phyloP scores from a whole-genome alignment of 805 yeast species.

The Saturnispora kantuleensis region DNA sequence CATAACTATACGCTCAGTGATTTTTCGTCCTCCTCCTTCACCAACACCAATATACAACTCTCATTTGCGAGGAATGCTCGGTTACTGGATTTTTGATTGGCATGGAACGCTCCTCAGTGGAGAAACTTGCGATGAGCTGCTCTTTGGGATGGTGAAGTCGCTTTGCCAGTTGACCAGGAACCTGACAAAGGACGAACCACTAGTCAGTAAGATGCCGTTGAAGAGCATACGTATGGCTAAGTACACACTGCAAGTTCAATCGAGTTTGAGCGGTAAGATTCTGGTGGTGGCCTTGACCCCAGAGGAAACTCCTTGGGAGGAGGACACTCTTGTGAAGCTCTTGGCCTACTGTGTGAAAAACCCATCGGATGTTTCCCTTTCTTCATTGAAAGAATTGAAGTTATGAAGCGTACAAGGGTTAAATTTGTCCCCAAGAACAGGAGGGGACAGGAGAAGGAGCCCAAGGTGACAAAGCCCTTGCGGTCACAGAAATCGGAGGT shows the following conservation, averaged over 20 bases:
- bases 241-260: conserved; percentile 7
- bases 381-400: conserved; percentile 1
- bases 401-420: conserved; percentile 3
- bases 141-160: conserved; percentile 6
- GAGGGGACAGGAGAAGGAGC: not conserved
- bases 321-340: conserved; percentile 2
- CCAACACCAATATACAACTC: not conserved
- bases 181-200: not conserved
- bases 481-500: not conserved
- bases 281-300: conserved; percentile 1
- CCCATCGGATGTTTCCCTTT: conserved; percentile 6
- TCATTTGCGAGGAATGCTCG: not conserved
- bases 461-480: not conserved
- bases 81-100: conserved; percentile 5
- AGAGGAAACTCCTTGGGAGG: not conserved
- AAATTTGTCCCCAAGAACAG: conserved; percentile 2
- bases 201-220: not conserved
- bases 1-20: too few relatives aligned
- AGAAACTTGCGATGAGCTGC: conserved; percentile 3
- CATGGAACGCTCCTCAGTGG: conserved; percentile 1
- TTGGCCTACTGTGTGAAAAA: conserved; percentile 3
- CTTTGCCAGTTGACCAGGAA: not conserved
- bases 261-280: conserved; percentile 3
- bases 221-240: conserved; percentile 3
- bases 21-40: not conserved